These are phyloP conservation scores for Cryptosporidium ubiquitum DNA, from an alignment of 169 alveolate genomes.

Conservation along the genomic window DNA sequence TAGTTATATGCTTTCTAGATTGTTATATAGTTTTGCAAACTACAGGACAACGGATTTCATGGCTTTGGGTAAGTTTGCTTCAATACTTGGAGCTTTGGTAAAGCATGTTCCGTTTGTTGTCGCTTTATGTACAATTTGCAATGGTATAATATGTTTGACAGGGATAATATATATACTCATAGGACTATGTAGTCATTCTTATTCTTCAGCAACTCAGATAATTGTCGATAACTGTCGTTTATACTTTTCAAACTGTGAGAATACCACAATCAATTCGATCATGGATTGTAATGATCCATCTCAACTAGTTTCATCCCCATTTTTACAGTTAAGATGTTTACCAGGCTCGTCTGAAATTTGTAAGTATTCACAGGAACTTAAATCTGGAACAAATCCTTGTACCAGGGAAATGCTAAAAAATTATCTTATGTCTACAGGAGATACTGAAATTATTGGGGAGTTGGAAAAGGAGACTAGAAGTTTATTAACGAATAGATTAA, in stretches of 20 bases:
- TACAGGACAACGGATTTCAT: constrained; percentile 68
- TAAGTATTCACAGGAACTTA: constrained; percentile 15
- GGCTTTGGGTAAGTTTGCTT: constrained; percentile 63
- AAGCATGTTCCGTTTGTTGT: constrained; percentile 59
- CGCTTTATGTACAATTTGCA: constrained; percentile 35
- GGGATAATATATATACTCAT: constrained; percentile 42
- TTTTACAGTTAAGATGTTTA: constrained; percentile 45
- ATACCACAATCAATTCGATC: constrained; percentile 8
- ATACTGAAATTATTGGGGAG: constrained; percentile 2
- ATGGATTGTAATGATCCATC: constrained; percentile 45
- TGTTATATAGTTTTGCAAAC: constrained; percentile 58
- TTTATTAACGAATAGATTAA: background rate
- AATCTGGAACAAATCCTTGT: constrained; percentile 52
- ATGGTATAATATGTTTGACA: constrained; percentile 44
- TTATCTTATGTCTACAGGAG: constrained; percentile 31
- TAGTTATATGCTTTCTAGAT: constrained; percentile 48
- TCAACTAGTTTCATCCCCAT: constrained; percentile 35
- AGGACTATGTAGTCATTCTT: constrained; percentile 29
- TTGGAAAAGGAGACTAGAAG: background rate
- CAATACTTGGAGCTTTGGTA: constrained; percentile 61
- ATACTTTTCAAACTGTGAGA: constrained; percentile 34
- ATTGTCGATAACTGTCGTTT: constrained; percentile 48
- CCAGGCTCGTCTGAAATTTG: constrained; percentile 59
- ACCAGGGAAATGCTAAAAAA: constrained; percentile 6
- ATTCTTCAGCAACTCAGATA: constrained; percentile 37